Evolutionary conservation across 495 filamentous ascomycete species (phyloP).

Genomic region (Lichenothelia convexa): DNA sequence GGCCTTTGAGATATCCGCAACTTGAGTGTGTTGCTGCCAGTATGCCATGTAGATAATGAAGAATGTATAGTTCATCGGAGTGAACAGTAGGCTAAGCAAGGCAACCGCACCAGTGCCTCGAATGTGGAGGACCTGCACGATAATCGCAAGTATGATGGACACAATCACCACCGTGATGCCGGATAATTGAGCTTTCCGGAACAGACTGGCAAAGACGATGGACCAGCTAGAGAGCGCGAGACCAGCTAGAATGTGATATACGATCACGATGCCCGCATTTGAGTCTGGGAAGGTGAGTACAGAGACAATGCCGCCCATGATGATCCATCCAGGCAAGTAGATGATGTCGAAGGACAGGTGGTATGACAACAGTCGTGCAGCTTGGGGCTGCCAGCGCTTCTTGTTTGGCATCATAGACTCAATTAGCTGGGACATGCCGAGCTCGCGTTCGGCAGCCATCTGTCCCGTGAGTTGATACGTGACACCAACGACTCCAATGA

Average conservation of each 20-base stretch:
- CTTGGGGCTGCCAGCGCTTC: conserved; percentile 20
- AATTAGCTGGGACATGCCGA: conserved; percentile 23
- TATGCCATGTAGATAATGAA: conserved; percentile 23
- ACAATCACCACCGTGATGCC: conserved; percentile 25
- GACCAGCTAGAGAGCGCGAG: conserved; percentile 24
- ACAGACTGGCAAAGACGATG: conserved; percentile 25
- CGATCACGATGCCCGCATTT: conserved; percentile 21
- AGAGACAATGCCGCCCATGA: conserved; percentile 21
- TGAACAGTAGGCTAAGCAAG: conserved; percentile 18
- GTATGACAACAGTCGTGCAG: conserved; percentile 17
- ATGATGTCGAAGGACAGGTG: conserved; percentile 27
- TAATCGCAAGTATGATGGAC: conserved; percentile 26
- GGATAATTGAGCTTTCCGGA: conserved; percentile 29
- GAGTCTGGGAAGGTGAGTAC: conserved; percentile 22
- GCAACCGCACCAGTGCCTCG: conserved; percentile 14
- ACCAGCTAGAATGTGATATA: conserved; percentile 24
- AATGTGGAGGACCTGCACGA: conserved; percentile 23
- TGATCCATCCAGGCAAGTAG: conserved; percentile 27
- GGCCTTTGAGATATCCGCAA: conserved; percentile 15
- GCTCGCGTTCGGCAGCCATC: conserved; percentile 24
- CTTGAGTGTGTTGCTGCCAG: conserved; percentile 11
- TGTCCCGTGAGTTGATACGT: conserved; percentile 39
- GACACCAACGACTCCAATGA: conserved; percentile 60
- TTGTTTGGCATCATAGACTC: conserved; percentile 26
- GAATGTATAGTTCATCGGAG: conserved; percentile 22